Evolutionary conservation across 768 basidiomycete genomes (phyloP).

Genomic region (Pisolithus tinctorius): DNA sequence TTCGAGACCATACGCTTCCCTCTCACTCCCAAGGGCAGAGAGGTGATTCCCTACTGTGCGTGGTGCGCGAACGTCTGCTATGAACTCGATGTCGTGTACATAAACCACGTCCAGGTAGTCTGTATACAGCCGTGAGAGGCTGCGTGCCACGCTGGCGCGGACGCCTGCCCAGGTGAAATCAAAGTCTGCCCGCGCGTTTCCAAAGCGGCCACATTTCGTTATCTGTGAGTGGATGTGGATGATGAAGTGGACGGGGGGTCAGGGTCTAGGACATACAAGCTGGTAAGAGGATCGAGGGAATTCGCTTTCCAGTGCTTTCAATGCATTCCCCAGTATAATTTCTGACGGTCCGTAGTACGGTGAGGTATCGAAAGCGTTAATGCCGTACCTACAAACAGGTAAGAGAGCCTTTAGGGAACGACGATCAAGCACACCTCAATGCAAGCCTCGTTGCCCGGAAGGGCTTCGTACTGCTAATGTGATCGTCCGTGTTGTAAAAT

Average conservation of each 20-base stretch:
- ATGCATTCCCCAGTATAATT: conserved; percentile 60
- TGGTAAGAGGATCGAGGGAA: conserved; percentile 77
- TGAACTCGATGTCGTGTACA: conserved; percentile 80
- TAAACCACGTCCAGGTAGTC: conserved; percentile 76
- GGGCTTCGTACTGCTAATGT: conserved; percentile 49
- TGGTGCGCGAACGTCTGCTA: conserved; percentile 47
- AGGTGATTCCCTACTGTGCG: conserved; percentile 49
- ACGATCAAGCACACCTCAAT: conserved; percentile 46
- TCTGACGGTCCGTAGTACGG: conserved; percentile 79
- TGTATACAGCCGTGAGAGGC: conserved; percentile 64
- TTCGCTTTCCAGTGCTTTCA: conserved; percentile 52
- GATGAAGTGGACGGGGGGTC: not conserved
- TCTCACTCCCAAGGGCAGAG: conserved; percentile 46
- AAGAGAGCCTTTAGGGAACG: not conserved
- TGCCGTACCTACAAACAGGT: conserved; percentile 55
- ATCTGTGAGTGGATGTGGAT: conserved; percentile 39
- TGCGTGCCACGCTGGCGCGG: conserved; percentile 57
- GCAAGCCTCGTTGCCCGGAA: conserved; percentile 67
- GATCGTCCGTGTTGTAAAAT: conserved; percentile 57
- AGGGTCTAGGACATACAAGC: conserved; percentile 38
- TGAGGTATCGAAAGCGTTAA: conserved; percentile 76
- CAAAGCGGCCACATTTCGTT: conserved; percentile 84
- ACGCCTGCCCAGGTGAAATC: conserved; percentile 69
- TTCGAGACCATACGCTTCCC: conserved; percentile 57
- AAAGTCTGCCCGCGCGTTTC: conserved; percentile 42